These are phyloP conservation scores for Aspergillus quadricinctus DNA, from an alignment of 2,329 filamentous ascomycete genomes.

Conservation along the genomic window DNA sequence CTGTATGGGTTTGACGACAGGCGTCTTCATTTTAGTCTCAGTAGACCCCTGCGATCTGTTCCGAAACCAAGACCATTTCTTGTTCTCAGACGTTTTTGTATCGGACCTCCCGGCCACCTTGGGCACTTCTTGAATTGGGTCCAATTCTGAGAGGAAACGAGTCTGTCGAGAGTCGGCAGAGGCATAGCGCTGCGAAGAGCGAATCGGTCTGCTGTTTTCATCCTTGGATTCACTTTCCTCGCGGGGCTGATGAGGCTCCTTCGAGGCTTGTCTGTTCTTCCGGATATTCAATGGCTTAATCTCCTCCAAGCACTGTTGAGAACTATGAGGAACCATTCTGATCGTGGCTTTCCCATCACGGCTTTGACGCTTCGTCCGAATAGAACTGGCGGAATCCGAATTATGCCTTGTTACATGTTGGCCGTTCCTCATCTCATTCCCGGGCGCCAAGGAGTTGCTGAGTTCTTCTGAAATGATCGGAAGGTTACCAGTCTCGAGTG, in stretches of 20 bases:
- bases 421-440: conserved; percentile 9
- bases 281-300: conserved; percentile 54
- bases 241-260: conserved; percentile 2
- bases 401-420: conserved; percentile 4
- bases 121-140: conserved; percentile 42
- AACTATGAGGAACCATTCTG: conserved; percentile 53
- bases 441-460: conserved; percentile 12
- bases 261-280: conserved; percentile 33
- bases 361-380: conserved; percentile 7
- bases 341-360: conserved; percentile 46
- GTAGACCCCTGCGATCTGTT: conserved; percentile 26
- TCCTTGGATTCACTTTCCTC: conserved; percentile 2
- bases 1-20: conserved; percentile 21
- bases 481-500: conserved; percentile 28
- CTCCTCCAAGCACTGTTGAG: conserved; percentile 40
- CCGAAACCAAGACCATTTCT: conserved; percentile 48
- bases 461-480: conserved; percentile 52
- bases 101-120: conserved; percentile 27
- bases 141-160: conserved; percentile 30
- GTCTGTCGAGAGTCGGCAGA: conserved; percentile 22
- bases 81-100: conserved; percentile 24
- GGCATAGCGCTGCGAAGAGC: conserved; percentile 4
- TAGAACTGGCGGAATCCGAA: conserved; percentile 5
- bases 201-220: background rate
- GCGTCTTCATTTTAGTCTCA: conserved; percentile 17